Base-by-base conservation (phyloP, 345 rosid genomes). In the Salix dunnii region DNA sequence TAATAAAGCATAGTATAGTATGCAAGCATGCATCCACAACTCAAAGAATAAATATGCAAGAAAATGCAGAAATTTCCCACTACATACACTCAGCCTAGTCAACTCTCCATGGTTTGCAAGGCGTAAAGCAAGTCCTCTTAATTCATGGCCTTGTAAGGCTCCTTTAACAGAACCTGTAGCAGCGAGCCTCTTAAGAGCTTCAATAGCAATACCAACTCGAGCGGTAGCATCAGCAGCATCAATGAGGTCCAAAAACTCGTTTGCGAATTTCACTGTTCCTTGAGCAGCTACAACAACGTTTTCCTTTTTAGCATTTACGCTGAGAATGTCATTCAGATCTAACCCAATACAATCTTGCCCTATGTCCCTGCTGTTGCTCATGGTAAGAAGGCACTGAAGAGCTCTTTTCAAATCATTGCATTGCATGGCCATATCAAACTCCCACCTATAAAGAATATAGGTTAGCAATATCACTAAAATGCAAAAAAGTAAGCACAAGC, bases 201-300 rank as follows among this genome's bases (percentile, higher is more conserved):
- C 98, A 2, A 97, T 95, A 80, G 97, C 97, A 84, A 94, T 90
- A 48, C 94, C 94, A 33, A 83, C 92, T 72, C 92, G 94, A 58
- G 93, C 99, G 42, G 99, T 94, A 77, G 98, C 97, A 91, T 96
- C 98, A 48, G 99, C 99, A 75, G 96, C 99, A 85, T 96, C 99
- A 73, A 96, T 94, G 42, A 96, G 97, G 77, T 96, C 97, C 86
- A 92, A 83, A 89, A 96, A 96, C 86, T 96, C 97, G 86, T 85
- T 94, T 1, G 94, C 92, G 71, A 90, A 96, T 81, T 94, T 96
- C 33, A 88, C 98, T 40, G 92, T 89, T 83, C 99, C 99, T 77
- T 93, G 89, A 49, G 93, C 99, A 81, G 97, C 98, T 73, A 94
- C 99, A 48, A 93, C 92, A 36, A 91, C 83, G 82, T 93, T 91